Evolutionary conservation across 176 grass and related monocot species (phyloP).

Genomic region (Themeda triandra): DNA sequence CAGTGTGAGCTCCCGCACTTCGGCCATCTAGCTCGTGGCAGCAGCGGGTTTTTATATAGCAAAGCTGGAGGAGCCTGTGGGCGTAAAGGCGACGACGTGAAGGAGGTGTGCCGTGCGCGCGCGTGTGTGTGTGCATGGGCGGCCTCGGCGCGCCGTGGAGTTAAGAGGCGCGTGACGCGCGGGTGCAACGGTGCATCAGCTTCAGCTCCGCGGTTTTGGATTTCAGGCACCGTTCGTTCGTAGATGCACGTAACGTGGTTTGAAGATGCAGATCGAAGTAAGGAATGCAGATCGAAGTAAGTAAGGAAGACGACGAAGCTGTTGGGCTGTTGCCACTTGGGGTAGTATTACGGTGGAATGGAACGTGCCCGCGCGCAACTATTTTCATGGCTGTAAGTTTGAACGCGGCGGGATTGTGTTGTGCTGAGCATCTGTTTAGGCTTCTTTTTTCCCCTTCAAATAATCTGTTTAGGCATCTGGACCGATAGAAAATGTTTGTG

Average conservation of each 20-base stretch:
- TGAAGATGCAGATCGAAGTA: too few relatives aligned
- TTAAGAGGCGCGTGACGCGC: conserved; percentile 21
- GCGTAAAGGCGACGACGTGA: conserved; percentile 34
- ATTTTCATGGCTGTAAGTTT: too few relatives aligned
- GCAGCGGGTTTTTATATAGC: conserved; percentile 16
- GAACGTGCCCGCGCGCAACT: too few relatives aligned
- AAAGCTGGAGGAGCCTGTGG: conserved; percentile 1
- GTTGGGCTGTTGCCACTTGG: background rate
- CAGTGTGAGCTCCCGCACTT: background rate
- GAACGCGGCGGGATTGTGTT: too few relatives aligned
- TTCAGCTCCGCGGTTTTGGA: conserved; percentile 28
- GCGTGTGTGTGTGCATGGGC: background rate
- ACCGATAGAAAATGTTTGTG: too few relatives aligned
- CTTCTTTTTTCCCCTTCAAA: too few relatives aligned
- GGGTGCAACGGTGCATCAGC: conserved; percentile 10
- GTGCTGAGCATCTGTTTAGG: too few relatives aligned
- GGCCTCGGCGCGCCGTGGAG: conserved; percentile 17
- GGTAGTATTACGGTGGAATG: too few relatives aligned
- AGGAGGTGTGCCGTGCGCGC: background rate
- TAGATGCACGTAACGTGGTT: background rate
- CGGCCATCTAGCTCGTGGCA: background rate
- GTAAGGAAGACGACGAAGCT: too few relatives aligned
- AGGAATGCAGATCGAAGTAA: too few relatives aligned
- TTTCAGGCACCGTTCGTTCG: background rate
- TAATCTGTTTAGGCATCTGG: too few relatives aligned